Evolutionary conservation across 257 asterid genomes (phyloP).

Genomic region (Buddleja alternifolia): DNA sequence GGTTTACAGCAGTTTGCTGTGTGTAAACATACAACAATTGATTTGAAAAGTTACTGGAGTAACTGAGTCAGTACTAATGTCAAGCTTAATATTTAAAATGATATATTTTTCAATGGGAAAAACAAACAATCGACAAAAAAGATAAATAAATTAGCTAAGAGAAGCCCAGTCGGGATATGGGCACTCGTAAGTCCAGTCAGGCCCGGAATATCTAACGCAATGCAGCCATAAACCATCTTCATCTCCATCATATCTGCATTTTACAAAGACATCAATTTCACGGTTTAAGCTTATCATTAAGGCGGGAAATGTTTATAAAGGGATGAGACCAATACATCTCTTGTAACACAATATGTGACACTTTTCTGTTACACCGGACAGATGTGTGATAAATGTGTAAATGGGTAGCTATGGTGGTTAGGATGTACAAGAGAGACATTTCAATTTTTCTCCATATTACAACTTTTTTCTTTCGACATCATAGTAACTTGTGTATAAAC

Average conservation of each 20-base stretch:
- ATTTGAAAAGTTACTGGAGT: background rate
- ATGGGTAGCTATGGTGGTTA: no score
- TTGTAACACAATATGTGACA: no score
- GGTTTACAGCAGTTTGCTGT: no score
- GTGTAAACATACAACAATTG: background rate
- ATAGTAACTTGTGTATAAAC: no score
- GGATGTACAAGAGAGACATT: no score
- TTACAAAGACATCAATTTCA: slow-evolving; percentile 10
- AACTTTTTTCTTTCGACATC: no score
- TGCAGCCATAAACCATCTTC: slow-evolving; percentile 96
- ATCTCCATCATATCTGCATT: slow-evolving; percentile 76
- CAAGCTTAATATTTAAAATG: background rate
- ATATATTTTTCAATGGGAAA: background rate
- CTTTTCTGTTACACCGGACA: no score
- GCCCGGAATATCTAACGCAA: slow-evolving; percentile 78
- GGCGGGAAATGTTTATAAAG: background rate
- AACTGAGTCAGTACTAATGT: background rate
- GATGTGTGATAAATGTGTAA: no score
- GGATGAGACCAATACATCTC: no score
- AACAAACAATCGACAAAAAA: background rate
- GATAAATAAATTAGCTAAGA: slow-evolving; percentile 34
- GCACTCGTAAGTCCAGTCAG: slow-evolving; percentile 79
- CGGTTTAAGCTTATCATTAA: background rate
- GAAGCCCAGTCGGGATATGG: slow-evolving; percentile 84
- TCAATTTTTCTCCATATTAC: no score